These are phyloP conservation scores for Mucor racemosus DNA, from an alignment of 371 early-diverging fungal genomes.

Conservation along the genomic window DNA sequence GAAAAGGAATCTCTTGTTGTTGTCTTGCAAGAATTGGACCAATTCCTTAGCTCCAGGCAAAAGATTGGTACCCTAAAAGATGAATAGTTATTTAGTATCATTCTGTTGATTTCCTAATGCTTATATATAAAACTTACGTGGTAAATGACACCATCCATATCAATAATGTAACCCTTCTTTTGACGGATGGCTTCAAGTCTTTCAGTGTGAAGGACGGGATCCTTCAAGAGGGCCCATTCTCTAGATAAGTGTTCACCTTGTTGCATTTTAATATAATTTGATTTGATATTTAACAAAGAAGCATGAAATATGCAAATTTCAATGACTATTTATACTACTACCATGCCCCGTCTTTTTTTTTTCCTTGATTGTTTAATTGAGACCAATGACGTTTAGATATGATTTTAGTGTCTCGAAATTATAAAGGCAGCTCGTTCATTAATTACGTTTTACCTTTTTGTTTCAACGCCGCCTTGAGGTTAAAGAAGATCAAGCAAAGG, in stretches of 20 bases:
- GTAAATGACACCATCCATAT: slow-evolving; percentile 75
- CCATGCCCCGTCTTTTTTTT: neutral
- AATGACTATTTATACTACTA: neutral
- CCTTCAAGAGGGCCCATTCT: slow-evolving; percentile 47
- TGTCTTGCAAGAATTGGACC: slow-evolving; percentile 59
- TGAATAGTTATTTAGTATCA: neutral
- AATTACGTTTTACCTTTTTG: neutral
- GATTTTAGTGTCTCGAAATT: neutral
- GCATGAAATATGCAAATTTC: neutral
- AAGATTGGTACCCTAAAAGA: slow-evolving; percentile 47
- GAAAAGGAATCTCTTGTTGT: slow-evolving; percentile 69
- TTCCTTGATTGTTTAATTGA: neutral
- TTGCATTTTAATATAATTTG: slow-evolving; percentile 5
- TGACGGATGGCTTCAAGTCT: slow-evolving; percentile 57
- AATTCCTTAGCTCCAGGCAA: slow-evolving; percentile 68
- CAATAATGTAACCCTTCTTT: slow-evolving; percentile 68
- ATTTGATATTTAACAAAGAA: neutral
- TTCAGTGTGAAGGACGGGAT: slow-evolving; percentile 45
- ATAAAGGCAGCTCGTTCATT: neutral
- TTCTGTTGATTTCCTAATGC: neutral
- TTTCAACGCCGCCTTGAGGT: neutral
- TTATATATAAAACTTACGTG: slow-evolving; percentile 46
- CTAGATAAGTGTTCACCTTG: slow-evolving; percentile 22
- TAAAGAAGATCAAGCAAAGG: neutral
- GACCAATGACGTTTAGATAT: slow-evolving; percentile 2